These are phyloP conservation scores for Radiomyces spectabilis DNA, from an alignment of 192 early-diverging fungal genomes.

Conservation along the genomic window DNA sequence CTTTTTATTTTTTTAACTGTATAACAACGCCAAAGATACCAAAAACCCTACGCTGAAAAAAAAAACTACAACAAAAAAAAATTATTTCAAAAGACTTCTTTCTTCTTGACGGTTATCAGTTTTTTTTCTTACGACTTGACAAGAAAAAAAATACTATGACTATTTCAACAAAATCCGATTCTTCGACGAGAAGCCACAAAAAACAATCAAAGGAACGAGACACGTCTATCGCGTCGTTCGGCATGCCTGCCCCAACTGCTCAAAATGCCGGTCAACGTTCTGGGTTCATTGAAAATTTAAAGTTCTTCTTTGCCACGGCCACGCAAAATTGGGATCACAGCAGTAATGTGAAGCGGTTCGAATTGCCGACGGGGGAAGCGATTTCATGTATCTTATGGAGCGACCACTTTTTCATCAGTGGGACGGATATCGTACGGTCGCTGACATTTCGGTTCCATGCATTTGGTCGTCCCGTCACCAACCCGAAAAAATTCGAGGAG, in stretches of 20 bases:
- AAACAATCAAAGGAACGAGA: conserved; percentile 1
- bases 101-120: not conserved
- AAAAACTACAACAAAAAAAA: not conserved
- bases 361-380: conserved; percentile 76
- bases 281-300: conserved; percentile 39
- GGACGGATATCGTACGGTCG: conserved; percentile 92
- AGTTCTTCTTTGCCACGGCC: conserved; percentile 58
- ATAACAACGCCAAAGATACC: no score
- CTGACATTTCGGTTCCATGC: conserved; percentile 88
- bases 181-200: not conserved
- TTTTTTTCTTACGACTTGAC: not conserved
- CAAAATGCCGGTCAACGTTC: conserved; percentile 12
- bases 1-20: not conserved
- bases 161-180: not conserved
- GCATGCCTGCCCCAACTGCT: conserved; percentile 18
- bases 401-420: conserved; percentile 88
- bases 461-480: conserved; percentile 78
- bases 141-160: not conserved
- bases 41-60: no score
- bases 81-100: not conserved
- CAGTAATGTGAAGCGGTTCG: conserved; percentile 44
- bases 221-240: conserved; percentile 1
- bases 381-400: conserved; percentile 95
- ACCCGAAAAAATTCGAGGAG: conserved; percentile 97
- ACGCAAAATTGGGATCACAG: conserved; percentile 54